These are phyloP conservation scores for Fonsecaea multimorphosa DNA, from an alignment of 2,329 filamentous ascomycete species.

Conservation along the genomic window DNA sequence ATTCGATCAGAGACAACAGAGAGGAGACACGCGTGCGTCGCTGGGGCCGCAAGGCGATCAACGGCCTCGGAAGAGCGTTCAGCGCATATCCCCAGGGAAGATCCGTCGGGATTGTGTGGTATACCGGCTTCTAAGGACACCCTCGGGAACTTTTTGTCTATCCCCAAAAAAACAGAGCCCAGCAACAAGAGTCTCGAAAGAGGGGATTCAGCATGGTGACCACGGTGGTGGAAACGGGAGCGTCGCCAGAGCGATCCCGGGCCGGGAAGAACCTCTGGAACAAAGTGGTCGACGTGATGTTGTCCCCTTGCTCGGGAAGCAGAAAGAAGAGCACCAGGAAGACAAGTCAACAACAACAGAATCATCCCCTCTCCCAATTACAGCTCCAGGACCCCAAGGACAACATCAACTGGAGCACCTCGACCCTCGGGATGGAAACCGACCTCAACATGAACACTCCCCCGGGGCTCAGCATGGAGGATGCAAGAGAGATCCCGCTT, in stretches of 20 bases:
- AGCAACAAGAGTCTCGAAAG: background rate
- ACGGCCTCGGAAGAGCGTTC: constrained; percentile 9
- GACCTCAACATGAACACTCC: constrained; percentile 5
- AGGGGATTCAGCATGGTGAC: constrained; percentile 11
- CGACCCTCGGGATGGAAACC: constrained; percentile 15
- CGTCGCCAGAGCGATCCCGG: background rate
- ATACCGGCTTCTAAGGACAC: constrained; percentile 13
- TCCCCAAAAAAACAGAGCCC: too few relatives aligned
- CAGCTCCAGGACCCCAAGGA: constrained; percentile 8
- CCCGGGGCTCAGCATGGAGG: background rate
- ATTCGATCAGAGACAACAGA: constrained; percentile 10
- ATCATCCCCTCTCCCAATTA: background rate
- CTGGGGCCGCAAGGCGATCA: constrained; percentile 17
- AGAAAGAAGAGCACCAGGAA: background rate
- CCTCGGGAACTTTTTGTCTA: background rate
- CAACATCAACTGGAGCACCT: constrained; percentile 19
- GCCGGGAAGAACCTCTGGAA: background rate
- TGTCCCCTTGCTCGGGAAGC: constrained; percentile 11
- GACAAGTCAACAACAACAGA: background rate
- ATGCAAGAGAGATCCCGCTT: constrained; percentile 11
- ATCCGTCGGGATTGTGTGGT: constrained; percentile 16
- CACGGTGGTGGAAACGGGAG: constrained; percentile 10
- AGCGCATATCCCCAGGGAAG: constrained; percentile 17
- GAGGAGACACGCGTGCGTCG: constrained; percentile 16
- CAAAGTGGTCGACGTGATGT: constrained; percentile 13